Conservation (phyloP, 148 eudicot genomes). For the Diospyros kaki region DNA sequence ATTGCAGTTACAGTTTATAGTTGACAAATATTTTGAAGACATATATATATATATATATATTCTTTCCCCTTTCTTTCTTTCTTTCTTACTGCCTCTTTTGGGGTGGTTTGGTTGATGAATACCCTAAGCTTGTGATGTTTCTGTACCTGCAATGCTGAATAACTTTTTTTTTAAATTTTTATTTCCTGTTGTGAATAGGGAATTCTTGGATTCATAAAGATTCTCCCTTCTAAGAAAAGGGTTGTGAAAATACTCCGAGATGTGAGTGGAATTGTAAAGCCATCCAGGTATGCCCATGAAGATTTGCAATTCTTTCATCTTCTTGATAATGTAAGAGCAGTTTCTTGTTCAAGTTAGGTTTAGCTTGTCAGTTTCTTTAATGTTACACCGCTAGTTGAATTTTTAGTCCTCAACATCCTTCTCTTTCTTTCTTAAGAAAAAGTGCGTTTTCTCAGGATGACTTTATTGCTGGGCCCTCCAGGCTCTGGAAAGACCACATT, state of each 20-base stretch:
- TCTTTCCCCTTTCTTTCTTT: no score
- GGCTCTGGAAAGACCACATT: slow-evolving; percentile 52
- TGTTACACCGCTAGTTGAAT: neutral
- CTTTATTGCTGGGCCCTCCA: slow-evolving; percentile 49
- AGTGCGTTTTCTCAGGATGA: slow-evolving; percentile 25
- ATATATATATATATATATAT: no score
- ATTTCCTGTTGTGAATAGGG: slow-evolving; percentile 12
- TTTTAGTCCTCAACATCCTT: neutral
- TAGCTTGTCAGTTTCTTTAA: neutral
- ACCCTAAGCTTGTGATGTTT: neutral
- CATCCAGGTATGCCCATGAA: slow-evolving; percentile 30
- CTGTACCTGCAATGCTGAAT: neutral
- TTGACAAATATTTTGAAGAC: neutral
- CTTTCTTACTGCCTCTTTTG: neutral
- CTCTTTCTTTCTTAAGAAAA: neutral
- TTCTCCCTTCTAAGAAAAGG: slow-evolving; percentile 27
- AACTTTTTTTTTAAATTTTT: neutral
- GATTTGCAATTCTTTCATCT: no score
- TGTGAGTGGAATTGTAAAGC: slow-evolving; percentile 28
- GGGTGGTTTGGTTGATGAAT: neutral
- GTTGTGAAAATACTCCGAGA: slow-evolving; percentile 25
- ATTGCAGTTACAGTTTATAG: neutral
- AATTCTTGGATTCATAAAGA: slow-evolving; percentile 25
- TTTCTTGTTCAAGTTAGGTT: neutral
- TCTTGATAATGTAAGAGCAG: neutral